Conservation (phyloP, 2,329 filamentous ascomycete species). For the Rugonectria rugulosa region DNA sequence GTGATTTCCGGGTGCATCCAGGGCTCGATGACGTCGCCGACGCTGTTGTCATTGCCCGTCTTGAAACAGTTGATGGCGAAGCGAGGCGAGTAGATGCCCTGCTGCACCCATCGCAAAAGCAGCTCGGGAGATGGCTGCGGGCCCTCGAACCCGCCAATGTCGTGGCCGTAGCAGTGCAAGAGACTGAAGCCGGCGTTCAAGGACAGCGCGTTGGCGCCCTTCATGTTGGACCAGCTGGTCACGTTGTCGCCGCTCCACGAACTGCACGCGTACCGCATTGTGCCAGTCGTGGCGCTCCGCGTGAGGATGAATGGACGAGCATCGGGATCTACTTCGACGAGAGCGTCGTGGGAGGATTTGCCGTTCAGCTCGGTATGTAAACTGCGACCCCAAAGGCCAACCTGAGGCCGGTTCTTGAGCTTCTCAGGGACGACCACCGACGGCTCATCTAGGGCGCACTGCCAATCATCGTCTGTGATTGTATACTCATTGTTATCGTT, state of each 20-base stretch:
- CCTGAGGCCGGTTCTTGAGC: slow-evolving; percentile 51
- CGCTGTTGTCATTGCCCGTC: slow-evolving; percentile 69
- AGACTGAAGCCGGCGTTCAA: slow-evolving; percentile 73
- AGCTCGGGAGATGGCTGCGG: slow-evolving; percentile 75
- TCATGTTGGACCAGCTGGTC: slow-evolving; percentile 77
- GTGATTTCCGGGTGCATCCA: slow-evolving; percentile 79
- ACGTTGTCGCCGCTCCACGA: slow-evolving; percentile 80
- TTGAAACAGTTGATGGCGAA: slow-evolving; percentile 85
- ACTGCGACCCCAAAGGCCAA: slow-evolving; percentile 75
- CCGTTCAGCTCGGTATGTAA: slow-evolving; percentile 76
- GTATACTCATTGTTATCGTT: slow-evolving; percentile 83
- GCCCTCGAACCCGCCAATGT: slow-evolving; percentile 79
- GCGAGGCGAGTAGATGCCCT: slow-evolving; percentile 72
- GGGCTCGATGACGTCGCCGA: slow-evolving; percentile 78
- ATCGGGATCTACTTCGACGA: slow-evolving; percentile 64
- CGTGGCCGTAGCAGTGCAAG: slow-evolving; percentile 75
- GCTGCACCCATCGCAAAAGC: slow-evolving; percentile 76
- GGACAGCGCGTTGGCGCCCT: slow-evolving; percentile 73
- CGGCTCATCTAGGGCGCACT: slow-evolving; percentile 60
- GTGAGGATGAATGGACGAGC: slow-evolving; percentile 73
- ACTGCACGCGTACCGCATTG: slow-evolving; percentile 73
- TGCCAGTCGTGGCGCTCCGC: slow-evolving; percentile 74
- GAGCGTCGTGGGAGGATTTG: slow-evolving; percentile 73
- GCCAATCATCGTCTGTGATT: slow-evolving; percentile 70
- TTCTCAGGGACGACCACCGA: slow-evolving; percentile 47